Evolutionary conservation across 2,329 filamentous ascomycete species (phyloP).

Genomic region (Cladophialophora yegresii): DNA sequence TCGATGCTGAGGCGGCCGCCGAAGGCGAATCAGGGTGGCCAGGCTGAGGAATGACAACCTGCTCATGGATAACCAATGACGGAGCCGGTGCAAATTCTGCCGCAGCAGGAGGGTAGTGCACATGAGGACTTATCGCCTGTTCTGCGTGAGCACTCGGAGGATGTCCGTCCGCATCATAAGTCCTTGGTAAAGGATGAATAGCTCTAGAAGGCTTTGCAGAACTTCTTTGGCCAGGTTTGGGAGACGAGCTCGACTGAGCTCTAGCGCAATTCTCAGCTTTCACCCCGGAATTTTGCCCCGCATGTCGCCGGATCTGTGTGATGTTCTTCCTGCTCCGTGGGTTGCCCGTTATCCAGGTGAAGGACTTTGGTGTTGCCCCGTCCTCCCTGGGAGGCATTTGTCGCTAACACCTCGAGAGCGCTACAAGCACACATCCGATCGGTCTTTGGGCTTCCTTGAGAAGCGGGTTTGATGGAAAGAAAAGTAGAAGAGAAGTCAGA

Average conservation of each 20-base stretch:
- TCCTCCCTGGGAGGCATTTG: slow-evolving; percentile 30
- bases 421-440: slow-evolving; percentile 18
- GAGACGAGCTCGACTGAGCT: slow-evolving; percentile 8
- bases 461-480: neutral
- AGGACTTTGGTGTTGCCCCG: slow-evolving; percentile 19
- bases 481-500: neutral
- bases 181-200: neutral
- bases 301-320: slow-evolving; percentile 29
- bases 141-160: neutral
- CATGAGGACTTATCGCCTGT: neutral
- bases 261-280: slow-evolving; percentile 11
- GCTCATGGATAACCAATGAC: neutral
- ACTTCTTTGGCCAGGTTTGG: slow-evolving; percentile 3
- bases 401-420: slow-evolving; percentile 17
- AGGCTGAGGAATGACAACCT: neutral
- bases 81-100: neutral
- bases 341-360: slow-evolving; percentile 27
- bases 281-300: slow-evolving; percentile 21
- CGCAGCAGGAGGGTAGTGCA: neutral
- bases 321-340: slow-evolving; percentile 28
- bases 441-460: neutral
- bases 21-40: neutral
- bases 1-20: neutral
- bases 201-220: slow-evolving; percentile 7
- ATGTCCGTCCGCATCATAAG: neutral